A percentile compares a stretch with the other conserved stretches of the same genome.
phyloP scores from a whole-genome alignment of 441 rosid species.

The Populus hybrid region DNA sequence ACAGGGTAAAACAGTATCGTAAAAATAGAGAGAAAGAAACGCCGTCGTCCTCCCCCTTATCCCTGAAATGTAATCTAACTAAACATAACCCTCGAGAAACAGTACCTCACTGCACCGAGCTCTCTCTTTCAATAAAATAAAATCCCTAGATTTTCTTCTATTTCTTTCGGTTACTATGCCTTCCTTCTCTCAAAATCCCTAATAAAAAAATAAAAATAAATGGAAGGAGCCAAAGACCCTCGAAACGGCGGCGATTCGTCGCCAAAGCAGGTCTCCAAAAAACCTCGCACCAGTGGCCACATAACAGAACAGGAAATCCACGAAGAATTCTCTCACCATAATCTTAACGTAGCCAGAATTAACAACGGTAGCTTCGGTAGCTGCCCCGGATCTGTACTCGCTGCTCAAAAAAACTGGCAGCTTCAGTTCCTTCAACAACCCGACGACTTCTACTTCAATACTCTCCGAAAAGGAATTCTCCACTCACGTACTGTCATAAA shows the following conservation, averaged over 20 bases:
- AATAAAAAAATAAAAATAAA: not conserved
- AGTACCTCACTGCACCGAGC: not conserved
- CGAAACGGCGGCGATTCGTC: conserved; percentile 52
- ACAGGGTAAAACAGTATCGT: not conserved
- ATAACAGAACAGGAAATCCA: conserved; percentile 53
- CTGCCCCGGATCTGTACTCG: conserved; percentile 80
- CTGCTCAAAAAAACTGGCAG: conserved; percentile 74
- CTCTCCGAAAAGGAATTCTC: conserved; percentile 55
- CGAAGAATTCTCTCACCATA: conserved; percentile 86
- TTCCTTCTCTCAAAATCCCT: conserved; percentile 19
- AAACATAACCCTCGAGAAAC: not conserved
- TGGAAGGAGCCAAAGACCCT: conserved; percentile 19
- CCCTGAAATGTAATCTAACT: not conserved
- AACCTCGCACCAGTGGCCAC: conserved; percentile 38
- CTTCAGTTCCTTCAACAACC: conserved; percentile 71
- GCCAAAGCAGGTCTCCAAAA: conserved; percentile 41
- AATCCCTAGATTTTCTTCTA: not conserved
- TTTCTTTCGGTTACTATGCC: not conserved
- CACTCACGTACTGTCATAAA: conserved; percentile 58
- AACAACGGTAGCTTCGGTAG: conserved; percentile 97
- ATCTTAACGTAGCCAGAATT: conserved; percentile 58
- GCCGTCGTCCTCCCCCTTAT: conserved; percentile 8
- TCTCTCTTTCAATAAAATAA: not conserved
- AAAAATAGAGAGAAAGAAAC: not conserved
- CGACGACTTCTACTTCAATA: conserved; percentile 76